A percentile compares a stretch with the other conserved stretches of the same genome.
phyloP scores from a whole-genome alignment of 257 asterid species.

The Buddleja alternifolia region DNA sequence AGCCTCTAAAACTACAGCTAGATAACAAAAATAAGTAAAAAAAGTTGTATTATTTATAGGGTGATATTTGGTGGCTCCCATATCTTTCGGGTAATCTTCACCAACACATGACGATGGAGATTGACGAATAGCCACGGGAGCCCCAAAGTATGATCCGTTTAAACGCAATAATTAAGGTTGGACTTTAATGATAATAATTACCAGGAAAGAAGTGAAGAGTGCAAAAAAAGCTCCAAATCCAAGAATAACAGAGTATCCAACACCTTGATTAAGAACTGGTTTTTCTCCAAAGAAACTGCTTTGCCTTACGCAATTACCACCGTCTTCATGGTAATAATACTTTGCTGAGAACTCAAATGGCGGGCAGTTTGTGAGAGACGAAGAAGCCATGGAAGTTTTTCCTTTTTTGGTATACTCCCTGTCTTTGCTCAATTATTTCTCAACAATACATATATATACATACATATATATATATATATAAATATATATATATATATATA shows the following conservation, averaged over 20 bases:
- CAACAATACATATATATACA: no score
- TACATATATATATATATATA: no score
- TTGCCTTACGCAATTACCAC: constrained; percentile 65
- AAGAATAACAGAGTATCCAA: constrained; percentile 88
- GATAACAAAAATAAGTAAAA: no score
- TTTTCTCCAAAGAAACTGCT: constrained; percentile 81
- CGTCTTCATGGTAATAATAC: constrained; percentile 53
- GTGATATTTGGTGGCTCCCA: no score
- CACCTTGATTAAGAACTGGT: constrained; percentile 77
- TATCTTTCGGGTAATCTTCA: no score
- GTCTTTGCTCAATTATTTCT: background rate
- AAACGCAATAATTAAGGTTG: no score
- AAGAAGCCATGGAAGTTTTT: constrained; percentile 49
- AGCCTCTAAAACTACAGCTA: no score
- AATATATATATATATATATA: no score
- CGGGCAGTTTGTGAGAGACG: constrained; percentile 53
- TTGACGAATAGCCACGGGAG: no score
- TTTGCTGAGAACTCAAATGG: constrained; percentile 75
- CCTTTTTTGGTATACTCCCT: background rate
- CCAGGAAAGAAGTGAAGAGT: constrained; percentile 83
- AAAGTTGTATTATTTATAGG: no score
- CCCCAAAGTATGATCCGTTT: no score
- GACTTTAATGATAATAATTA: constrained; percentile 29
- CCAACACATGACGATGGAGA: no score
- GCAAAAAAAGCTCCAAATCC: constrained; percentile 96